Evolutionary conservation across 73 alveolate species (phyloP).

Genomic region (Vitrella brassicaformis): DNA sequence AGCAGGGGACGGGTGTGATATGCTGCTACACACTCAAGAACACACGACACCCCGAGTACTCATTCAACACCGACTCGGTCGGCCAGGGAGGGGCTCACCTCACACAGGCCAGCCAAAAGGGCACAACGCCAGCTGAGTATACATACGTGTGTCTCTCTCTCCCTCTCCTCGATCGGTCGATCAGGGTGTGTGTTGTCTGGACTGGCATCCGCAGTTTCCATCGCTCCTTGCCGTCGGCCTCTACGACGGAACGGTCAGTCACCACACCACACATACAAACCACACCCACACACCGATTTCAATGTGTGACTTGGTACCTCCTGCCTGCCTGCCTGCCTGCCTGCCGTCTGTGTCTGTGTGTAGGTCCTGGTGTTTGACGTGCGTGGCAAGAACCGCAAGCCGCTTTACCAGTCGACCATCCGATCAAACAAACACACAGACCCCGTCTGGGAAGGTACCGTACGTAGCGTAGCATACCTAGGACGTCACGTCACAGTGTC

Average conservation of each 20-base stretch:
- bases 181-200: conserved; percentile 75
- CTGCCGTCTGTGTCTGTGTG: not conserved
- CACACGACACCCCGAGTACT: conserved; percentile 97
- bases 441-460: conserved; percentile 99
- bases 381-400: conserved; percentile 67
- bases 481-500: no score
- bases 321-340: no score
- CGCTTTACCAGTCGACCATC: conserved; percentile 88
- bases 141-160: not conserved
- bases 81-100: not conserved
- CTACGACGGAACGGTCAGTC: conserved; percentile 93
- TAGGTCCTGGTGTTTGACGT: conserved; percentile 87
- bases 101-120: no score
- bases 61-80: conserved; percentile 37
- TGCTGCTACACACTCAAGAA: conserved; percentile 93
- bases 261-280: not conserved
- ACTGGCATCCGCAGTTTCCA: conserved; percentile 94
- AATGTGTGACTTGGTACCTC: not conserved
- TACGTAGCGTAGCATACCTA: no score
- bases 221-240: conserved; percentile 98
- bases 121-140: no score
- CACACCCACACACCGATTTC: no score
- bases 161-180: not conserved
- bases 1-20: conserved; percentile 85
- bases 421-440: conserved; percentile 97